These are phyloP conservation scores for Euphorbia peplus DNA, from an alignment of 345 rosid species.

Conservation along the genomic window DNA sequence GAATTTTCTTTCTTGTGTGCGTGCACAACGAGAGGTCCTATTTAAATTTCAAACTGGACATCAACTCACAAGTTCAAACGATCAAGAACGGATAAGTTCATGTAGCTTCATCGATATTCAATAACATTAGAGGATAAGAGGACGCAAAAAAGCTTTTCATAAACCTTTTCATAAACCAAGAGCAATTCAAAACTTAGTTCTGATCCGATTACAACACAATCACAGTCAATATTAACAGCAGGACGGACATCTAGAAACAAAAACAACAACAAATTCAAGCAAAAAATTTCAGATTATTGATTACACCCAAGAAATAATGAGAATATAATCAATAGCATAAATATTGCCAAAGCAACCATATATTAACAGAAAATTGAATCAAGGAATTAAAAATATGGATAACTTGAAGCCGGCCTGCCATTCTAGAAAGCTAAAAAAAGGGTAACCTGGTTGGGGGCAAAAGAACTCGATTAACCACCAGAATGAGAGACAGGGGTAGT, in stretches of 20 bases:
- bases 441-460: conserved; percentile 18
- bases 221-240: conserved; percentile 8
- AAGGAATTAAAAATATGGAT: neutral
- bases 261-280: conserved; percentile 2
- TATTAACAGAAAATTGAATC: conserved; percentile 23
- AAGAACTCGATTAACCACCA: conserved; percentile 52
- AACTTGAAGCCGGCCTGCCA: conserved; percentile 17
- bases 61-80: no score
- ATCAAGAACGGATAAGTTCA: no score
- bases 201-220: conserved; percentile 24
- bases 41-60: no score
- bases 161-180: neutral
- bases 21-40: no score
- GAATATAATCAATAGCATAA: neutral
- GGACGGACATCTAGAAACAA: conserved; percentile 2
- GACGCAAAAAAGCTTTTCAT: neutral
- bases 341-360: conserved; percentile 3
- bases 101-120: neutral
- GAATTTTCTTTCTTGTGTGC: no score
- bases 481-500: conserved; percentile 95
- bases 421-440: conserved; percentile 22
- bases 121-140: neutral
- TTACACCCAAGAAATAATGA: conserved; percentile 15
- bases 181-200: conserved; percentile 11
- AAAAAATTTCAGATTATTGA: conserved; percentile 12